These are phyloP conservation scores for Diaporthe batatas DNA, from an alignment of 2,329 filamentous ascomycete genomes.

Conservation along the genomic window DNA sequence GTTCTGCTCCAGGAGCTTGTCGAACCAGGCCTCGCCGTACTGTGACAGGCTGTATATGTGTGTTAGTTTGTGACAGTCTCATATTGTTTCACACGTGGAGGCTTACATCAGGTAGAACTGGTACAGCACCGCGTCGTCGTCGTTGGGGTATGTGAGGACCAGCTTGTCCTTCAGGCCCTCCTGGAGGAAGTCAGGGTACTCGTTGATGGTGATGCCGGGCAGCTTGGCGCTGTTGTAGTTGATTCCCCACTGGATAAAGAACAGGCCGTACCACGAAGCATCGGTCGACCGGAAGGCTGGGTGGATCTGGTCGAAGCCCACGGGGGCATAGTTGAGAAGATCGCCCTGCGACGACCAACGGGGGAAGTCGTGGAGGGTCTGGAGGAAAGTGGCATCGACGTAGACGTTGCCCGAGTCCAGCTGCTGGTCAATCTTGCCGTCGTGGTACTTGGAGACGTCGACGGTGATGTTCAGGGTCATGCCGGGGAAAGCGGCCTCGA, in stretches of 20 bases:
- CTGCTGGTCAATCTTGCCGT: slow-evolving; percentile 60
- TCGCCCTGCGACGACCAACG: slow-evolving; percentile 63
- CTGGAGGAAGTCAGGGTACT: slow-evolving; percentile 59
- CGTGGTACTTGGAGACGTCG: slow-evolving; percentile 69
- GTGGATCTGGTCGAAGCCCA: slow-evolving; percentile 59
- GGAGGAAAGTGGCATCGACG: slow-evolving; percentile 62
- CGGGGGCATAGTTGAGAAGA: slow-evolving; percentile 63
- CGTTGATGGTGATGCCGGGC: slow-evolving; percentile 37
- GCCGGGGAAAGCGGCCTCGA: slow-evolving; percentile 62
- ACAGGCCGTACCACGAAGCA: slow-evolving; percentile 59
- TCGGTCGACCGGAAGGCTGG: slow-evolving; percentile 57
- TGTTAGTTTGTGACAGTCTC: neutral
- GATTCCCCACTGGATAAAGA: slow-evolving; percentile 55
- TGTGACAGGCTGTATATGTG: slow-evolving; percentile 51
- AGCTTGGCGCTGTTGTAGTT: slow-evolving; percentile 55
- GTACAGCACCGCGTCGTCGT: slow-evolving; percentile 68
- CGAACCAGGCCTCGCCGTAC: slow-evolving; percentile 61
- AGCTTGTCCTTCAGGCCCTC: slow-evolving; percentile 67
- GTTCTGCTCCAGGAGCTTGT: slow-evolving; percentile 61
- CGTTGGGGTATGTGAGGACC: slow-evolving; percentile 68
- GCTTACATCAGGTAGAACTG: slow-evolving; percentile 63
- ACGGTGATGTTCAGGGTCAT: slow-evolving; percentile 67
- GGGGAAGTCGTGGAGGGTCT: slow-evolving; percentile 65
- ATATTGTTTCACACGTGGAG: too few relatives aligned
- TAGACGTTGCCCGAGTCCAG: slow-evolving; percentile 54